These are phyloP conservation scores for Piloderma croceum DNA, from an alignment of 768 basidiomycete genomes.

Conservation along the genomic window DNA sequence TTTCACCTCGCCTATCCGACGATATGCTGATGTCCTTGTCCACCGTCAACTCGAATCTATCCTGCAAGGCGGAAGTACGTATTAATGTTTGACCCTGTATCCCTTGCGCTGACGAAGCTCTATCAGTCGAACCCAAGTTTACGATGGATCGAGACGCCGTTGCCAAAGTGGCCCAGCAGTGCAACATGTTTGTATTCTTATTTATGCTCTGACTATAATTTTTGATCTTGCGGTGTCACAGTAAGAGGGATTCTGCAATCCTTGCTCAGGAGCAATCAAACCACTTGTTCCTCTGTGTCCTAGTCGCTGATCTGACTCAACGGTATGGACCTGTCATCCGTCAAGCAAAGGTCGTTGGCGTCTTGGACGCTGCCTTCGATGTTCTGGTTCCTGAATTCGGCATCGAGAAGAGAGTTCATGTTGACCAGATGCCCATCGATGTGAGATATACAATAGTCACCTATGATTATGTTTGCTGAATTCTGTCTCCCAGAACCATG, in stretches of 20 bases:
- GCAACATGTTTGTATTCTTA: slow-evolving; percentile 71
- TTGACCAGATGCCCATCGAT: slow-evolving; percentile 98
- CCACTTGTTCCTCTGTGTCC: slow-evolving; percentile 90
- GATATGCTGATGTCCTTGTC: slow-evolving; percentile 90
- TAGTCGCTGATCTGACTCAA: slow-evolving; percentile 90
- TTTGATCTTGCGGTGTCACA: slow-evolving; percentile 24
- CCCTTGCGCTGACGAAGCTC: slow-evolving; percentile 4
- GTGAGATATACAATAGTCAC: slow-evolving; percentile 39
- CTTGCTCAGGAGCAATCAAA: slow-evolving; percentile 95
- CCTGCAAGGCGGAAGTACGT: slow-evolving; percentile 62
- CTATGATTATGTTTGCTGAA: slow-evolving; percentile 12
- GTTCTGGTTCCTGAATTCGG: slow-evolving; percentile 95
- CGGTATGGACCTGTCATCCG: slow-evolving; percentile 94
- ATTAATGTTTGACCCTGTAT: background rate
- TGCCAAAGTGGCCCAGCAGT: slow-evolving; percentile 96
- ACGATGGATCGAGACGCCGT: slow-evolving; percentile 97
- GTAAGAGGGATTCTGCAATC: slow-evolving; percentile 85
- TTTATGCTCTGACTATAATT: background rate
- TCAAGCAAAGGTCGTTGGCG: slow-evolving; percentile 90
- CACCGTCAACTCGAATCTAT: slow-evolving; percentile 95
- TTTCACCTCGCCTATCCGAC: slow-evolving; percentile 88
- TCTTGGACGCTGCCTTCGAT: slow-evolving; percentile 97
- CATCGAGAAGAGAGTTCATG: slow-evolving; percentile 97
- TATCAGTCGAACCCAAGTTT: slow-evolving; percentile 75
- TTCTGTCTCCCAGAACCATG: slow-evolving; percentile 64